Conservation (phyloP, 176 grass and related monocot genomes). For the Triticum aestivum region IWGSC_CS_RefSeq_v2.1 NC_057813.1:240974857-240975356, state of each 20-base stretch:
- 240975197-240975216: neutral
- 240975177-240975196: neutral
- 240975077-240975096: conserved; percentile 38
- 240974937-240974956: conserved; percentile 32
- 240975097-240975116: conserved; percentile 39
- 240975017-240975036: conserved; percentile 71
- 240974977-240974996: conserved; percentile 71
- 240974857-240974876: conserved; percentile 36
- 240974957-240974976: conserved; percentile 91
- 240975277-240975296: conserved; percentile 60
- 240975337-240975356: conserved; percentile 78
- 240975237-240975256: conserved; percentile 67
- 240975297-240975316: conserved; percentile 62
- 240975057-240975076: conserved; percentile 70
- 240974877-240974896: neutral
- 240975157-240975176: neutral
- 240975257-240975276: conserved; percentile 88
- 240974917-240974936: neutral
- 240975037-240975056: conserved; percentile 64
- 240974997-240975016: conserved; percentile 80
- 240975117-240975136: conserved; percentile 60
- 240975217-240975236: neutral
- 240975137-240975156: conserved; percentile 58
- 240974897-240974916: neutral
- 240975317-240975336: conserved; percentile 75